phyloP scores from a whole-genome alignment of 2,329 filamentous ascomycete species.

The Colletotrichum sp. region DNA sequence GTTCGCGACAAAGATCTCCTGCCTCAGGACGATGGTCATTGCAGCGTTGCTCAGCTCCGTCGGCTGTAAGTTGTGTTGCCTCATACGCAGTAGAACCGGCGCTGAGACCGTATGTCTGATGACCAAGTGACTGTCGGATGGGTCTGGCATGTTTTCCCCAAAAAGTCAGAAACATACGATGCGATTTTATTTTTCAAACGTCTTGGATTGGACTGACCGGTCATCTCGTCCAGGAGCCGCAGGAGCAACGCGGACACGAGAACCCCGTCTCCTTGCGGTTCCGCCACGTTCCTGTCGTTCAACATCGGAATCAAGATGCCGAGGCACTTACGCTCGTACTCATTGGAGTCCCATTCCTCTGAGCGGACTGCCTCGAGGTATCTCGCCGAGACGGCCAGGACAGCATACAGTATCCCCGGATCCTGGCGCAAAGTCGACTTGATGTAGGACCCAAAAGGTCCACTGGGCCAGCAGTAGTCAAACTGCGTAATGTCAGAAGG shows the following conservation, averaged over 20 bases:
- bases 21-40: background rate
- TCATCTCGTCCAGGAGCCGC: background rate
- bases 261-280: background rate
- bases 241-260: background rate
- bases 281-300: background rate
- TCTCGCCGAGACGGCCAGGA: background rate
- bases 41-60: background rate
- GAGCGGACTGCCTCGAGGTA: background rate
- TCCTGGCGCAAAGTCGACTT: background rate
- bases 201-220: background rate
- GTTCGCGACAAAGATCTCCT: background rate
- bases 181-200: too few species aligned
- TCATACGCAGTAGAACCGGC: background rate
- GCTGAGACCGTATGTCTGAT: background rate
- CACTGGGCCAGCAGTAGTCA: background rate
- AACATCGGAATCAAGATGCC: background rate
- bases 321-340: background rate
- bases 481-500: background rate
- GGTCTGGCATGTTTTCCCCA: background rate
- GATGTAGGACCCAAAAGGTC: background rate
- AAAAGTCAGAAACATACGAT: background rate
- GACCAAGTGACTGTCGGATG: background rate
- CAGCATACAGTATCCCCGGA: background rate
- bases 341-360: background rate
- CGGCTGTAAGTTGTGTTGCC: background rate